Percentiles rank a stretch among this genome's conserved stretches.
Conservation (phyloP, 352 stramenopile species). For the Pythium dissotocum region DNA sequence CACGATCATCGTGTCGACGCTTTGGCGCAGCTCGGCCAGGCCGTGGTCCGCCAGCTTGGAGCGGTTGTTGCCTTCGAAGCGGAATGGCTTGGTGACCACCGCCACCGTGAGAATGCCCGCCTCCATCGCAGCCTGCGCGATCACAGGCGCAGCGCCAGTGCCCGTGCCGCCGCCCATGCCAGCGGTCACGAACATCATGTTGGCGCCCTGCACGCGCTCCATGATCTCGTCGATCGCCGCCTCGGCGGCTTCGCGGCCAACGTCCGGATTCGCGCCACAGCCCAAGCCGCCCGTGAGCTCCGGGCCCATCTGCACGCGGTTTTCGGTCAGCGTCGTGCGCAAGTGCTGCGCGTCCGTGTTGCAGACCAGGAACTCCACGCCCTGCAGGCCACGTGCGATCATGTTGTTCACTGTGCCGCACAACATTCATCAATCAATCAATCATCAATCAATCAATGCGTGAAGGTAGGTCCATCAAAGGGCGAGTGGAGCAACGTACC, state of each 20-base stretch:
- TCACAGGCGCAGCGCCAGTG: constrained; percentile 81
- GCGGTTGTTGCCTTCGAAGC: constrained; percentile 83
- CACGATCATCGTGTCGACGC: constrained; percentile 87
- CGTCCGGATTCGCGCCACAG: constrained; percentile 81
- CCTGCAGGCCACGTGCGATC: constrained; percentile 81
- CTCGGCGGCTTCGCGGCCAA: constrained; percentile 71
- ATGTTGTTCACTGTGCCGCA: constrained; percentile 83
- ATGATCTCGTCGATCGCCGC: constrained; percentile 84
- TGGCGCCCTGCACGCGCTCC: constrained; percentile 77
- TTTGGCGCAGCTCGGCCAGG: constrained; percentile 77
- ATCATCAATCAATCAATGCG: not conserved
- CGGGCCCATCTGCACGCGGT: constrained; percentile 88
- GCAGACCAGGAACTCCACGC: constrained; percentile 89
- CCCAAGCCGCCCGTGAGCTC: constrained; percentile 83
- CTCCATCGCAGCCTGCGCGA: constrained; percentile 80
- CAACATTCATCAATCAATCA: not conserved
- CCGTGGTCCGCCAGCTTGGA: constrained; percentile 78
- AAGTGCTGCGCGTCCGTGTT: constrained; percentile 92
- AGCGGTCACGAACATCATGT: constrained; percentile 91
- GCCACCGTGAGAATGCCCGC: constrained; percentile 84
- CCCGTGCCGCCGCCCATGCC: constrained; percentile 85
- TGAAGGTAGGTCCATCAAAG: not conserved
- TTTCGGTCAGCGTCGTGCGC: constrained; percentile 88
- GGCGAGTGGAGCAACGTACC: constrained; percentile 27
- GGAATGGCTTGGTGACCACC: constrained; percentile 88